Base-by-base conservation (phyloP, 2,329 filamentous ascomycete genomes). In the Monilinia vaccinii-corymbosi region DNA sequence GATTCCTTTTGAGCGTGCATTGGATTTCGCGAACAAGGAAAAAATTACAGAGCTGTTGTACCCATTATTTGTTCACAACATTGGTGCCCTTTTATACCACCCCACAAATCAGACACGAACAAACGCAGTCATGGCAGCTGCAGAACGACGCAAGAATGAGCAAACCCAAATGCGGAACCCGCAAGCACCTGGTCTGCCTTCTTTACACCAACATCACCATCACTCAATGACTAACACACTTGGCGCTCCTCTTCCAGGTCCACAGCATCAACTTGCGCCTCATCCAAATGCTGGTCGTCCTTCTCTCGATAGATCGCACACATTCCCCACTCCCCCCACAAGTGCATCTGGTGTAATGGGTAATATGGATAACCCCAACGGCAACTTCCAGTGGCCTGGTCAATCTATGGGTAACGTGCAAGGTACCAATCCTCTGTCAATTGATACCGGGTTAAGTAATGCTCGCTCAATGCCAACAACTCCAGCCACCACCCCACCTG, bases 1-100 rank as follows among this genome's bases (percentile, higher is more conserved):
- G 92, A 99, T 99, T 70, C 94, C 94, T 2, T 97, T 96, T 69
- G 94, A 97, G 68, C 87, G 94, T 66, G 94, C 94, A n/a, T 78
- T 99, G 58, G 94, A 97, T 70, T 97, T 99, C 73, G 94, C 94
- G 66, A 99, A 99, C 78, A 97, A 97, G 81, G 94, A 99, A 75
- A 97, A 97, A 77, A 99, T 97, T 65, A 97, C 94, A 0, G 93
- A 97, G 75, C 78, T 92, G 51, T 78, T 97, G 58, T 99, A 97
- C 74, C 94, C 94, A 56, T 79, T 99, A 52, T 99, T 99, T 73
- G 94, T 97, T 44, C 92, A 97, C 75, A 96, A 97, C 75, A 97
- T 97, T 72, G 91, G 91, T 62, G 88, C 91, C 61, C 80, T 97
- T 65, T 82, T 97, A 53, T 97, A 97, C 74, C 93, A 97, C 73